These are phyloP conservation scores for Hibiscus syriacus DNA, from an alignment of 345 rosid species.

Conservation along the genomic window DNA sequence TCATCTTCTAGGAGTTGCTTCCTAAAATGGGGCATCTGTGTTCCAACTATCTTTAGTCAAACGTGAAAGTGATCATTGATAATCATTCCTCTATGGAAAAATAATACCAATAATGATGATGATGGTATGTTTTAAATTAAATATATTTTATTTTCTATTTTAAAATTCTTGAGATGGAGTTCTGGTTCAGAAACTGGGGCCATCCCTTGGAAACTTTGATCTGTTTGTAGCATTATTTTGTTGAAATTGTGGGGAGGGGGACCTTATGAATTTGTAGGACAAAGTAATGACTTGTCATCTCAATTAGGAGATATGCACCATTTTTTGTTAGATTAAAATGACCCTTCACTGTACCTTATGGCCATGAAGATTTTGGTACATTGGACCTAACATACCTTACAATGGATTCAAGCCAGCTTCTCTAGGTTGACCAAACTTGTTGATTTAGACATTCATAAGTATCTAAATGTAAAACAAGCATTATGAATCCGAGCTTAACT, in stretches of 20 bases:
- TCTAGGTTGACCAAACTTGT: background rate
- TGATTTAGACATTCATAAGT: constrained; percentile 1
- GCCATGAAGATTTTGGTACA: constrained; percentile 7
- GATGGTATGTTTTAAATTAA: background rate
- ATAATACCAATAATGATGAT: background rate
- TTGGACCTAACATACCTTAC: constrained; percentile 4
- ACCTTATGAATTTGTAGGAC: constrained; percentile 15
- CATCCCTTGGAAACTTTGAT: constrained; percentile 7
- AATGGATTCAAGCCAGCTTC: background rate
- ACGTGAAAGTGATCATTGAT: background rate
- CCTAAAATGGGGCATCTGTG: constrained; percentile 10
- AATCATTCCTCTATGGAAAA: background rate
- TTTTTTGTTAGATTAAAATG: background rate
- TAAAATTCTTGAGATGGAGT: background rate
- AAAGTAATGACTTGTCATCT: constrained; percentile 8
- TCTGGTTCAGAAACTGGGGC: constrained; percentile 5
- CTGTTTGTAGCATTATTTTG: background rate
- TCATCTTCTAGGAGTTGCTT: background rate
- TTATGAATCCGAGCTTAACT: background rate
- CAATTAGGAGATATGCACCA: background rate
- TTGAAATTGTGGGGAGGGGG: constrained; percentile 9
- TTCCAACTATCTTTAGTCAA: background rate
- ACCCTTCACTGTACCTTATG: constrained; percentile 7
- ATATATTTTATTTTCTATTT: background rate
- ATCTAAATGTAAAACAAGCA: background rate